These are phyloP conservation scores for Thermothielavioides terrestris DNA, from an alignment of 495 filamentous ascomycete species.

Conservation along the genomic window DNA sequence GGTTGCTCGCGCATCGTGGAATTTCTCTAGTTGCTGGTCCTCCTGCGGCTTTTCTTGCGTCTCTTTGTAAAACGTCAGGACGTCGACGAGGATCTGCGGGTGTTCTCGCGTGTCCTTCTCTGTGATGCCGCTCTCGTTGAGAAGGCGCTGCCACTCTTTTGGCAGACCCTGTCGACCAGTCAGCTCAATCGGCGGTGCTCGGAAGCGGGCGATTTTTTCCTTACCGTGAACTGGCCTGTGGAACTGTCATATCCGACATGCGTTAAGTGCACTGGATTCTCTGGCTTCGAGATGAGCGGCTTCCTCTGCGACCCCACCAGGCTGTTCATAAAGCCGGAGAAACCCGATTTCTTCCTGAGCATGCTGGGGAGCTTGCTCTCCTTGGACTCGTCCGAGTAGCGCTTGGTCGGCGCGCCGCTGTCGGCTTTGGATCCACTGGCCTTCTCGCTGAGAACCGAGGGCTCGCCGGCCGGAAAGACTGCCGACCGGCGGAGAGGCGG, in stretches of 20 bases:
- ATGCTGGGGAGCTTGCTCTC: constrained; percentile 47
- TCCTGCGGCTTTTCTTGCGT: constrained; percentile 70
- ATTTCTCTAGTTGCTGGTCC: constrained; percentile 91
- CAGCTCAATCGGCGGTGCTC: constrained; percentile 18
- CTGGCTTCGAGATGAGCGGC: constrained; percentile 87
- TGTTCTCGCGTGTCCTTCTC: constrained; percentile 94
- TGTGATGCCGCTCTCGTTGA: constrained; percentile 92
- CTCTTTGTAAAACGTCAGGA: constrained; percentile 94
- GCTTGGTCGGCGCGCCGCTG: constrained; percentile 54
- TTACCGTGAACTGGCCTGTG: constrained; percentile 91
- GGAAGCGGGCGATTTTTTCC: constrained; percentile 20
- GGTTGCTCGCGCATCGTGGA: constrained; percentile 68
- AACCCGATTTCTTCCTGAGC: constrained; percentile 82
- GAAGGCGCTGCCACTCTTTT: constrained; percentile 93
- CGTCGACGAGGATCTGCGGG: constrained; percentile 86
- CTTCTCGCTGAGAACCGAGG: constrained; percentile 41
- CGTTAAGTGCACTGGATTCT: constrained; percentile 95
- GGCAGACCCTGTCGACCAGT: constrained; percentile 63
- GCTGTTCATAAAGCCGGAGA: constrained; percentile 91
- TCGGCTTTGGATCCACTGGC: constrained; percentile 44
- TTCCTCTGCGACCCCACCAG: constrained; percentile 83
- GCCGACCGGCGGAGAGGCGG: constrained; percentile 67
- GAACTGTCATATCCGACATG: constrained; percentile 96
- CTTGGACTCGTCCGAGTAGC: constrained; percentile 78
- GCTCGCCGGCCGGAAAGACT: constrained; percentile 62